These are phyloP conservation scores for Teunomyces aglyptinius DNA, from an alignment of 805 yeast species.

Conservation along the genomic window DNA sequence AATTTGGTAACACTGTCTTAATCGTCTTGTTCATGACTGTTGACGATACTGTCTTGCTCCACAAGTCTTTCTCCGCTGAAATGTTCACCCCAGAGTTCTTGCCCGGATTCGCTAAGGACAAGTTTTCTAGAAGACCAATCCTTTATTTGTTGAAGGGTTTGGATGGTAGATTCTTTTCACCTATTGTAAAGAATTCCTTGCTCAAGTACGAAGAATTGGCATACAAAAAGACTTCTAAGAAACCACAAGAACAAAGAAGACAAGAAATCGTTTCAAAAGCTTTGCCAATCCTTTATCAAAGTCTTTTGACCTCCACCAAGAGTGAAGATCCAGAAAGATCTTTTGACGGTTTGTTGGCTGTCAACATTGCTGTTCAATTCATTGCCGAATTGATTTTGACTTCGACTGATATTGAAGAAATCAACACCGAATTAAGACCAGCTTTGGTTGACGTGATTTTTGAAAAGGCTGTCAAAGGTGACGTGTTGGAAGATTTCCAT, in stretches of 20 bases:
- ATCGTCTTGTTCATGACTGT: conserved; percentile 78
- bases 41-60: conserved; percentile 86
- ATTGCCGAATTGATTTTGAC: conserved; percentile 70
- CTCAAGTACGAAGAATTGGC: conserved; percentile 57
- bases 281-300: conserved; percentile 60
- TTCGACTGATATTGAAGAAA: conserved; percentile 44
- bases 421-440: conserved; percentile 39
- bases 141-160: conserved; percentile 75
- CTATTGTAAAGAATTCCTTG: conserved; percentile 59
- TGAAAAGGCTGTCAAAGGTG: conserved; percentile 58
- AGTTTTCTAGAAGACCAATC: conserved; percentile 86
- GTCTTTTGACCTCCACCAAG: conserved; percentile 36
- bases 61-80: conserved; percentile 68
- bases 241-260: conserved; percentile 76
- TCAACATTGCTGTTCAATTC: conserved; percentile 81
- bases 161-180: conserved; percentile 80
- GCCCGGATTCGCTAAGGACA: conserved; percentile 59
- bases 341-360: conserved; percentile 50
- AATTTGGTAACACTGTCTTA: conserved; percentile 80
- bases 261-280: conserved; percentile 63
- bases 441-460: conserved; percentile 56
- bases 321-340: conserved; percentile 39
- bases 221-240: conserved; percentile 69
- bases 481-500: conserved; percentile 63
- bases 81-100: conserved; percentile 47